phyloP scores from a whole-genome alignment of 1,284 basidiomycete genomes.

The Ceratobasidium papillatum region DNA sequence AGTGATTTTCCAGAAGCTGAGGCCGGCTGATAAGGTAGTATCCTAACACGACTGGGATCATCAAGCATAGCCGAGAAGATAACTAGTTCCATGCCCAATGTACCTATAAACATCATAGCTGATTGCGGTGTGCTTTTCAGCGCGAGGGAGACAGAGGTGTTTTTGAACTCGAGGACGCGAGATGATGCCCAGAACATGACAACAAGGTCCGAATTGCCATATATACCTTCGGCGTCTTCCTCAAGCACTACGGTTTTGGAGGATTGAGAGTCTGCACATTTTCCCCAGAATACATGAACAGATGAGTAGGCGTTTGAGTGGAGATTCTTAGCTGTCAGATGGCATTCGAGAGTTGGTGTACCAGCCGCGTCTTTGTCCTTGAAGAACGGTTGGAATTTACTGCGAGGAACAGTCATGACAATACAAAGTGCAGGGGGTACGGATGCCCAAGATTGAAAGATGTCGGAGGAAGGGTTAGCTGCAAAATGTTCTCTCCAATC shows the following conservation, averaged over 20 bases:
- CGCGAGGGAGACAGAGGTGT: neutral
- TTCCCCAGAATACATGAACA: constrained; percentile 8
- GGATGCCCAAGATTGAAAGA: neutral
- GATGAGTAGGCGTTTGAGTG: neutral
- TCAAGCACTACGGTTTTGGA: neutral
- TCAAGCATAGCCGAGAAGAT: neutral
- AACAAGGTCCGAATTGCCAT: constrained; percentile 18
- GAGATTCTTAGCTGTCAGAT: neutral
- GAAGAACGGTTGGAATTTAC: neutral
- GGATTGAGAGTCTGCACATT: neutral
- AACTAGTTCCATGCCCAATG: neutral
- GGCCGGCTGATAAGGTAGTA: neutral
- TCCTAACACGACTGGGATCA: neutral
- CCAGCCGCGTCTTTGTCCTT: neutral
- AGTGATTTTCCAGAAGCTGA: neutral
- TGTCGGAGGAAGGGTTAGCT: neutral
- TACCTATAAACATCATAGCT: neutral
- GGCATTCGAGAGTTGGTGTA: neutral
- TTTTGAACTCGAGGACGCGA: neutral
- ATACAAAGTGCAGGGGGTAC: constrained; percentile 19
- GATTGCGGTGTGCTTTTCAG: neutral
- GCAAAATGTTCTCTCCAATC: neutral
- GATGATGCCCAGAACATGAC: constrained; percentile 14
- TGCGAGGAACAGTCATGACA: constrained; percentile 19
- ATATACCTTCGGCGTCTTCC: neutral